Base-by-base conservation (phyloP, 148 eudicot species). In the Silene uniflora region DNA sequence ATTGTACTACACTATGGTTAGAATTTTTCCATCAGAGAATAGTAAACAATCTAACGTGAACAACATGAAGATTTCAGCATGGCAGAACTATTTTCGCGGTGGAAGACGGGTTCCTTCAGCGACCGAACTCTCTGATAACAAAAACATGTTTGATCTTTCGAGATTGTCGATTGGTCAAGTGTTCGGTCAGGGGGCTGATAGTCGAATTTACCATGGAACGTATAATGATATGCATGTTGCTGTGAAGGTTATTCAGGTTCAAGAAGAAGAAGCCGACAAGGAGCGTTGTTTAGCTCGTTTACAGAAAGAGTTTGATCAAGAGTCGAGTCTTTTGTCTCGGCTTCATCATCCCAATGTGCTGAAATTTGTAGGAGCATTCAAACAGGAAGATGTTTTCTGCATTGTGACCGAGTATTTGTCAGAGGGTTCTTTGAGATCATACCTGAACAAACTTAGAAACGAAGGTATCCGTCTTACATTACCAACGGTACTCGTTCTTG, bases 161-260 rank as follows among this genome's bases (percentile, higher is more conserved):
- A 80, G 89, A 85, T 78, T 93, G 24, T 84, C 81, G 46, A 76
- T 86, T 5, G 96, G 92, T 22, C 84, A 77, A 71, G 83, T 47
- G 73, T 85, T 91, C 79, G 93, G 91, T 77, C 84, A 88, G 71
- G 98, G 96, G 21, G 93, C 91, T 0, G 84, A 91, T 21, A 91
- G 96, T 74, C 83, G 83, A 62, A 86, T 93, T 60, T 86, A 89
- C 76, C 91, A 83, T 76, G 98, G 98, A 21, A 78, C 72, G 3
- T 91, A 93, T 56, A 86, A 82, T 75, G 88, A 87, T 69, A 85
- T 88, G 76, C 73, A 85, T 5, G 93, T 91, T 23, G 98, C 98
- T 7, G 88, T 93, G 47, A 93, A 93, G 67, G 81, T 91, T 9
- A 87, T 88, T 24, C 78, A 81, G 68, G 79, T 78, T 11, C 91